Percentiles rank a stretch among this genome's conserved stretches.
These are phyloP conservation scores for Alternaria sp. DNA, from an alignment of 2,329 filamentous ascomycete genomes.

Conservation along the genomic window DNA sequence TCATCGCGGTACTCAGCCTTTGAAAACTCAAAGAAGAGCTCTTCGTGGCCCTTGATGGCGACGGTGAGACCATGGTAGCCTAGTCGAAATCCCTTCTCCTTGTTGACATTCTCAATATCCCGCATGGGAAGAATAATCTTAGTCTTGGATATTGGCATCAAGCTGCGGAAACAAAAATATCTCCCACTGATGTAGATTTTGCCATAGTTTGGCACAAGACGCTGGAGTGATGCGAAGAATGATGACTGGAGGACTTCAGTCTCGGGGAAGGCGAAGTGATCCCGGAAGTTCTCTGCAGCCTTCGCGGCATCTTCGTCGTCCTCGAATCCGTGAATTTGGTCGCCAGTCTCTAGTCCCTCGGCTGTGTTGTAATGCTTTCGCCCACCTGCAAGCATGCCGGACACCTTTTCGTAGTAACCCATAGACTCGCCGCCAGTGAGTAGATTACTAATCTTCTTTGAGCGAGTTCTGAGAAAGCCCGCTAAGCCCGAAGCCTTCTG, in stretches of 20 bases:
- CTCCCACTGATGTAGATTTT: slow-evolving; percentile 94
- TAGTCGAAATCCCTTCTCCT: slow-evolving; percentile 93
- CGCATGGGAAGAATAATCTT: slow-evolving; percentile 90
- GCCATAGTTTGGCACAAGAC: slow-evolving; percentile 89
- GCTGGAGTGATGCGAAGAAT: slow-evolving; percentile 91
- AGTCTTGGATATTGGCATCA: slow-evolving; percentile 87
- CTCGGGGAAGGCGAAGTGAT: slow-evolving; percentile 87
- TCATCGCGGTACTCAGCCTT: slow-evolving; percentile 83
- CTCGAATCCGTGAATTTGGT: slow-evolving; percentile 65
- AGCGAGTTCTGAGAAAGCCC: slow-evolving; percentile 79
- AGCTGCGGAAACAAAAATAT: slow-evolving; percentile 90
- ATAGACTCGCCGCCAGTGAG: slow-evolving; percentile 90
- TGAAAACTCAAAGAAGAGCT: slow-evolving; percentile 94
- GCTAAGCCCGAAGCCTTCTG: slow-evolving; percentile 85
- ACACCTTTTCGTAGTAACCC: slow-evolving; percentile 96
- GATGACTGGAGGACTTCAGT: slow-evolving; percentile 85
- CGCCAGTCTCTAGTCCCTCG: slow-evolving; percentile 70
- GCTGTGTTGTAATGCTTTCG: slow-evolving; percentile 86
- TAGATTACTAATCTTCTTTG: slow-evolving; percentile 81
- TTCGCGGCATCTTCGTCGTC: slow-evolving; percentile 63
- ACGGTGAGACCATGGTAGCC: slow-evolving; percentile 90
- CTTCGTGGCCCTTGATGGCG: slow-evolving; percentile 93
- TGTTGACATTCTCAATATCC: slow-evolving; percentile 91
- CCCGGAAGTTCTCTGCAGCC: slow-evolving; percentile 75
- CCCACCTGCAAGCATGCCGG: slow-evolving; percentile 94